Percentiles rank a stretch among this genome's conserved stretches.
phyloP scores from a whole-genome alignment of 371 early-diverging fungal genomes.

The Phascolomyces articulosus region DNA sequence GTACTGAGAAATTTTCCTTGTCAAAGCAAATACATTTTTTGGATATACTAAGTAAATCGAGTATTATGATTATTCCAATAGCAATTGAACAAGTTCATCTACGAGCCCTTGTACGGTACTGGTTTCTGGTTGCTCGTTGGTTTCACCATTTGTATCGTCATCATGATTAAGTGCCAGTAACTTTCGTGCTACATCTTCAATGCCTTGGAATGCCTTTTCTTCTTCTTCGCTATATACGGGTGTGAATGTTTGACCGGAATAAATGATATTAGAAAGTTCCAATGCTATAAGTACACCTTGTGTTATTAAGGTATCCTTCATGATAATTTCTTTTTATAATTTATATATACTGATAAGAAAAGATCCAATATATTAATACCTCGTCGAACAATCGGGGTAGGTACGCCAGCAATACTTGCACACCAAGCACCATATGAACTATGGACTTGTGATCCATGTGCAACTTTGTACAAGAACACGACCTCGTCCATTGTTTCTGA shows the following conservation, averaged over 20 bases:
- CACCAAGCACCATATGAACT: slow-evolving; percentile 62
- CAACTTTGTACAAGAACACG: slow-evolving; percentile 58
- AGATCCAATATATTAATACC: slow-evolving; percentile 30
- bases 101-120: neutral
- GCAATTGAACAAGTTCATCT: neutral
- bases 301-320: no score
- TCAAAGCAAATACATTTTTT: no score
- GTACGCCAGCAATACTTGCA: slow-evolving; percentile 60
- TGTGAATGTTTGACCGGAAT: neutral
- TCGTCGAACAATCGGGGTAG: slow-evolving; percentile 40
- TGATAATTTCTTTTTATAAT: no score
- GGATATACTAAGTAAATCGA: no score
- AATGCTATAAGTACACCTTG: neutral
- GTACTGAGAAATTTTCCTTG: no score
- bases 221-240: slow-evolving; percentile 1
- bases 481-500: slow-evolving; percentile 28
- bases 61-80: neutral
- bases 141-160: neutral
- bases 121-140: neutral
- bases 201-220: neutral
- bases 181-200: slow-evolving; percentile 2
- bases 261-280: neutral
- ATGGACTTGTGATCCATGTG: slow-evolving; percentile 22
- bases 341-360: neutral
- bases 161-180: neutral